phyloP scores from a whole-genome alignment of 345 rosid genomes.

The Firmiana major region DNA sequence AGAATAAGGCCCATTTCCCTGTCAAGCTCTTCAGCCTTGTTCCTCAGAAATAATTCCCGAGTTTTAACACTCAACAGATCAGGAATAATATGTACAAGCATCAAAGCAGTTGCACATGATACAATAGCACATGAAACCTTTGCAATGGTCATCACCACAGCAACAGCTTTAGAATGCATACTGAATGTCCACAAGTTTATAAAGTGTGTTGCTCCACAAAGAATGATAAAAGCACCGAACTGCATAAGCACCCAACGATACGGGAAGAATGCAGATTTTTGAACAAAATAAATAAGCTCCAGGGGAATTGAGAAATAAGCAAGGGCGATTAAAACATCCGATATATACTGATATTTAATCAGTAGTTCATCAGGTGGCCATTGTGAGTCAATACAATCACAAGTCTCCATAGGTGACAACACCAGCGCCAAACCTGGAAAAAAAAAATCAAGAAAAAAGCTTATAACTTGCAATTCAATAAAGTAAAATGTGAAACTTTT shows the following conservation, averaged over 20 bases:
- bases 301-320: conserved; percentile 94
- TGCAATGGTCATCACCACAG: conserved; percentile 73
- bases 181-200: conserved; percentile 83
- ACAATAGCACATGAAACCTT: conserved; percentile 85
- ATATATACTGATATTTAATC: conserved; percentile 85
- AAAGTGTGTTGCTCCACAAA: conserved; percentile 93
- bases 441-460: background rate
- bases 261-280: conserved; percentile 85
- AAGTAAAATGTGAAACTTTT: background rate
- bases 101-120: conserved; percentile 84
- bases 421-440: conserved; percentile 21
- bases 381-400: conserved; percentile 75
- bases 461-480: background rate
- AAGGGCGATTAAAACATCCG: conserved; percentile 77
- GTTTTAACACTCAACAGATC: conserved; percentile 80
- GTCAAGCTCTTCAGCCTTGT: conserved; percentile 82
- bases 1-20: conserved; percentile 88
- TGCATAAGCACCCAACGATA: conserved; percentile 97
- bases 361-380: conserved; percentile 78
- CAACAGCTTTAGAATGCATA: conserved; percentile 79
- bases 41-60: conserved; percentile 74
- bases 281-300: conserved; percentile 84
- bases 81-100: conserved; percentile 88
- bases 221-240: conserved; percentile 90
- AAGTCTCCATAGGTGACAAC: conserved; percentile 53